These are phyloP conservation scores for Lachancea fermentati DNA, from an alignment of 805 yeast genomes.

Conservation along the genomic window DNA sequence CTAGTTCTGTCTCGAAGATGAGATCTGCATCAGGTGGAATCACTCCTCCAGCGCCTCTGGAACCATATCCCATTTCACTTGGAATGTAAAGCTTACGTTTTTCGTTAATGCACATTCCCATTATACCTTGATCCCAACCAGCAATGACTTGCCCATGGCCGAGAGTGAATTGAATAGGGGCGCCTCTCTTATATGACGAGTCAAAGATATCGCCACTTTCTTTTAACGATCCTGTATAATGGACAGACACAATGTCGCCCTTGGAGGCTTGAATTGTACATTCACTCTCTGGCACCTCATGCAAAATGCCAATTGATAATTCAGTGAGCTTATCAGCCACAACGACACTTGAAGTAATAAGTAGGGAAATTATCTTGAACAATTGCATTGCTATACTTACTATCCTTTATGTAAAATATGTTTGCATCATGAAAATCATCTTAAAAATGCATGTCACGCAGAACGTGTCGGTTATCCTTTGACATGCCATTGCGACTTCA, in stretches of 20 bases:
- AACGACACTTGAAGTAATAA: neutral
- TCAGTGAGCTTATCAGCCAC: constrained; percentile 25
- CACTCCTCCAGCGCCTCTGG: constrained; percentile 65
- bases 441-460: neutral
- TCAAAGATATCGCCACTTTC: constrained; percentile 69
- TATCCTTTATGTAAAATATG: no score
- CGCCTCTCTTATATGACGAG: constrained; percentile 56
- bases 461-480: constrained; percentile 7
- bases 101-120: constrained; percentile 86
- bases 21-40: constrained; percentile 77
- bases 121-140: constrained; percentile 89
- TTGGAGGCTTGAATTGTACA: constrained; percentile 53
- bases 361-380: neutral
- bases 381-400: neutral
- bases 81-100: constrained; percentile 76
- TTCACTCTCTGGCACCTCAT: constrained; percentile 42
- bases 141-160: constrained; percentile 76
- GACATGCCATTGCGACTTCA: constrained; percentile 50
- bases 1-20: constrained; percentile 30
- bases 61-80: constrained; percentile 72
- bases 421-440: neutral
- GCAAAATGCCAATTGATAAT: constrained; percentile 38
- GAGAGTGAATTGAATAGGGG: constrained; percentile 65
- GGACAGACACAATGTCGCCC: constrained; percentile 71
- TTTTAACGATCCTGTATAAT: constrained; percentile 66